Evolutionary conservation across 2,329 filamentous ascomycete genomes (phyloP), one percentile per base, ranked within the genome.

Genomic region (Pyrenochaeta sp.): DNA sequence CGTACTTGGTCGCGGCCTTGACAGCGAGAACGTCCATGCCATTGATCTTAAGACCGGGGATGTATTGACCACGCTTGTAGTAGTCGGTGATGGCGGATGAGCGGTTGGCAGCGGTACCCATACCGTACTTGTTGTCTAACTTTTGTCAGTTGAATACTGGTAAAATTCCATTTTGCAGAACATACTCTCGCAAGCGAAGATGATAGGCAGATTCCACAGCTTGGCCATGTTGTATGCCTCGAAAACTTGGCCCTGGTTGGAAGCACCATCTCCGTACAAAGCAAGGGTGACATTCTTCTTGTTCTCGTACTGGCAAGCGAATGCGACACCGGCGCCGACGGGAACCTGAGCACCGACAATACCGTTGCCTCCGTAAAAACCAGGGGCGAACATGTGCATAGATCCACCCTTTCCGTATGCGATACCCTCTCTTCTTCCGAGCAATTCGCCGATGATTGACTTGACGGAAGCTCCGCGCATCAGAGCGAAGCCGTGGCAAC

Each of bases 201-300:
- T 90, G 67, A 93, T 87, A 49, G 95, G 95, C 42, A 99, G 84
- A 71, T 95, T 93, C 95, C 95, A 99, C 66, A 99, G 88, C 87
- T 98, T 98, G 61, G 95, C 95, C 95, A 99, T 99, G 89, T 99
- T 99, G 87, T 96, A 99, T 59, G 95, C 93, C 85, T 99, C 95
- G 74, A 99, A 99, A 70, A 99, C 95, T 82, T 99, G 95, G 64
- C 95, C 95, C 85, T 99, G 95, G 85, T 99, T 99, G 85, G 90
- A 91, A 65, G 95, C 95, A 85, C 95, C 95, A 73, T 99, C 95
- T 84, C 95, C 95, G 81, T 99, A 99, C 54, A 99, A 86, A 63
- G 94, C 87, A 67, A 99, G 85, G 61, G 90, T 90, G 61, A 92
- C 90, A 76, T 92, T 94, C 82, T 92, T 90, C 83, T 90, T 88